A percentile compares a stretch with the other conserved stretches of the same genome.
phyloP scores from a whole-genome alignment of 75 land plant genomes.

The Pinus albicaulis region DNA sequence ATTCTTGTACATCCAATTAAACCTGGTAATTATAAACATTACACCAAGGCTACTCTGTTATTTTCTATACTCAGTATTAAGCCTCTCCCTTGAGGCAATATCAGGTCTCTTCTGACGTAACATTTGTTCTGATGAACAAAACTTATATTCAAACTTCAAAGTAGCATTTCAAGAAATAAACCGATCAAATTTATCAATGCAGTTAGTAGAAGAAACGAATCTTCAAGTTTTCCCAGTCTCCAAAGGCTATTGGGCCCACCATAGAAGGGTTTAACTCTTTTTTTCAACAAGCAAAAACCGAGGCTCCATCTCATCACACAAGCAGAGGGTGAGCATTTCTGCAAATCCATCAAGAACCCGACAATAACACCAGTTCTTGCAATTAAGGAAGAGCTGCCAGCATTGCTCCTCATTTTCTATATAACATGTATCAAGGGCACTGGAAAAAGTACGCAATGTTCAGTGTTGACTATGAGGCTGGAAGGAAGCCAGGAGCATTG shows the following conservation, averaged over 20 bases:
- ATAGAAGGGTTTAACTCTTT: neutral
- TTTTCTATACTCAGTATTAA: no score
- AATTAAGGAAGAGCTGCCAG: neutral
- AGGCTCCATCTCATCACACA: no score
- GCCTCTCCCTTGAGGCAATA: no score
- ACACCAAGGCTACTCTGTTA: no score
- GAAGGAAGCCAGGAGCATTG: neutral
- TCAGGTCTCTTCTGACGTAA: no score
- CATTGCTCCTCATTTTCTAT: neutral
- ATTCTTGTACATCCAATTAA: no score
- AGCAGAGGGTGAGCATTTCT: neutral
- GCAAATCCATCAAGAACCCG: neutral
- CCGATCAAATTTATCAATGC: neutral
- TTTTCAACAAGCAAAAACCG: neutral
- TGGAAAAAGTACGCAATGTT: neutral
- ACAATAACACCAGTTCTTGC: neutral
- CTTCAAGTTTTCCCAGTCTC: neutral
- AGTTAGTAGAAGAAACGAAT: no score
- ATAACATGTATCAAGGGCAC: neutral
- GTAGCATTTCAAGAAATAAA: no score
- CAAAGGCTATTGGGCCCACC: neutral
- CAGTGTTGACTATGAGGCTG: neutral
- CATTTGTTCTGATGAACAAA: no score
- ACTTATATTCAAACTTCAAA: no score
- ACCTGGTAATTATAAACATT: no score